Evolutionary conservation across 495 filamentous ascomycete species (phyloP).

Genomic region (Evernia prunastri): DNA sequence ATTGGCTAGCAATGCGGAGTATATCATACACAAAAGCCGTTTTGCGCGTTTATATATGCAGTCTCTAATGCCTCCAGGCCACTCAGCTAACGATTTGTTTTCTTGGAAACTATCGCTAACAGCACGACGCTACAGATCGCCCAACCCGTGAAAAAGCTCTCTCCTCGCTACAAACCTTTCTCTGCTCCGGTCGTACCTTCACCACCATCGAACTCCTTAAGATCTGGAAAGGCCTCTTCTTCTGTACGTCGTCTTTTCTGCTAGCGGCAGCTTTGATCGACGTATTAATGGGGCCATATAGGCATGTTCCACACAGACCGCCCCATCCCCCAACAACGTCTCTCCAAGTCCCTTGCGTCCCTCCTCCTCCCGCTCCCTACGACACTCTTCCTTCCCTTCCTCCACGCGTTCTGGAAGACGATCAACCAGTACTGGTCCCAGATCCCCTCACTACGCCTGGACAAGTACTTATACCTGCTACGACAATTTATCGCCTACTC

Average conservation of each 20-base stretch:
- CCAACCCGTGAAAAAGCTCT: constrained; percentile 76
- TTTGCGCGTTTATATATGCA: not conserved
- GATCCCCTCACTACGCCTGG: constrained; percentile 80
- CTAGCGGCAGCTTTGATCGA: not conserved
- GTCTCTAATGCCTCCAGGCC: not conserved
- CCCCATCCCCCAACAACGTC: constrained; percentile 75
- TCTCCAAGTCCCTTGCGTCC: constrained; percentile 74
- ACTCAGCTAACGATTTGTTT: not conserved
- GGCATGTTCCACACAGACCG: constrained; percentile 92
- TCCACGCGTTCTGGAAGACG: constrained; percentile 82
- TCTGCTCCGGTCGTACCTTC: constrained; percentile 60
- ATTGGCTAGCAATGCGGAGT: not conserved
- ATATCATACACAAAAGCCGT: not conserved
- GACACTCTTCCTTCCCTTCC: constrained; percentile 55
- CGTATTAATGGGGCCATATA: constrained; percentile 22
- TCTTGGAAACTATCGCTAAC: constrained; percentile 1
- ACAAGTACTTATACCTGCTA: constrained; percentile 87
- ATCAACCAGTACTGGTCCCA: constrained; percentile 72
- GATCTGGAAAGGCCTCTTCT: constrained; percentile 96
- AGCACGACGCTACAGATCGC: constrained; percentile 51
- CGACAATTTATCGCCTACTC: constrained; percentile 65
- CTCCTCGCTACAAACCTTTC: constrained; percentile 69
- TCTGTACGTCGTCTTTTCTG: constrained; percentile 48
- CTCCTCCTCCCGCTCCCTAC: constrained; percentile 61
- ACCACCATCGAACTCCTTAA: constrained; percentile 74